Evolutionary conservation across 2,329 filamentous ascomycete genomes (phyloP), one percentile per base, ranked within the genome.

Genomic region (Amphichorda felina): DNA sequence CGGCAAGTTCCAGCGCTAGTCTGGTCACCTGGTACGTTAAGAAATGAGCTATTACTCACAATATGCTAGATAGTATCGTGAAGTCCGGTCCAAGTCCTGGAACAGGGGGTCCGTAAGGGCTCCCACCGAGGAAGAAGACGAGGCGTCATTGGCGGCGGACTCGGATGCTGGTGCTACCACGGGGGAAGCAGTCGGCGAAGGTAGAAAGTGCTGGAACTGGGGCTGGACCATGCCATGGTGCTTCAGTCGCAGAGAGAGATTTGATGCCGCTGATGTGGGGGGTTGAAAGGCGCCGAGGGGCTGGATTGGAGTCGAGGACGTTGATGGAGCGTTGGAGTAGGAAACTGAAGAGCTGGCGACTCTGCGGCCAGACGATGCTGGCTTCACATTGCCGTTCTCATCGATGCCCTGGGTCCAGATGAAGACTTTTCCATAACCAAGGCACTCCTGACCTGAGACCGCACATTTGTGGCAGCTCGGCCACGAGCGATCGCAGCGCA

Each of bases 361-460:
- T 9, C 26, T 35, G 29, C 33, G 29, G 15, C 17, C 30, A 4
- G 30, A 18, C 10, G 16, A 21, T 14, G 38, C 24, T 8, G 38
- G 17, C 18, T 36, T 36, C 30, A 39, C 11, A 43, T 66, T 68
- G 19, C 67, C 66, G 9, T 63, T 57, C 30, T 63, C 57, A 31
- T 68, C 66, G 38, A 70, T 64, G 36, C 63, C 63, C 38, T 66
- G 59, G 36, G 72, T 69, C 73, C 74, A 79, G 39, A 73, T 63
- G 43, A 76, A 69, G 32, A 77, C 53, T 47, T 67, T 68, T 40
- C 70, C 72, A 51, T 79, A 79, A 27, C 75, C 75, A 41, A 75
- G 66, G 56, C 75, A 79, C 45, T 70, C 61, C 49, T 70, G 60
- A 19, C 71, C 71, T 29, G 65, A 60, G 45, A 58, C 61, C 36